phyloP scores from a whole-genome alignment of 1,284 basidiomycete species.

The Malassezia restricta region DNA sequence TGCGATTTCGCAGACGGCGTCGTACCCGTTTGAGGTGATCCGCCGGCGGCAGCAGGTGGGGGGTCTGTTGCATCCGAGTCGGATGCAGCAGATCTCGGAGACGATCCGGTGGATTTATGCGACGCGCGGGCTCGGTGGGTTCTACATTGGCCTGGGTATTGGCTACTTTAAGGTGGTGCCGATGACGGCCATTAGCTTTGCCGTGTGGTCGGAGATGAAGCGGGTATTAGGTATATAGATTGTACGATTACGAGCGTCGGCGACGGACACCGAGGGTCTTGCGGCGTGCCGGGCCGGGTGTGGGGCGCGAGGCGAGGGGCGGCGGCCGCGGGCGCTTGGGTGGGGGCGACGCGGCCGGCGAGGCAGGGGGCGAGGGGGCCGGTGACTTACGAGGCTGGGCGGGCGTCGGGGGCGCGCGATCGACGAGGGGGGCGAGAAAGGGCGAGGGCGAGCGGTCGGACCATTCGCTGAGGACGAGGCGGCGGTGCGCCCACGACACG shows the following conservation, averaged over 20 bases:
- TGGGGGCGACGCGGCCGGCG: too few species aligned
- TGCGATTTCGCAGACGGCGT: conserved; percentile 72
- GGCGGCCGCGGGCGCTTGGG: background rate
- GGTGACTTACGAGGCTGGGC: too few species aligned
- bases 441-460: conserved; percentile 19
- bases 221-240: conserved; percentile 27
- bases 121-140: conserved; percentile 66
- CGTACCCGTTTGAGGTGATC: conserved; percentile 92
- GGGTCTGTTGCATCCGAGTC: conserved; percentile 47
- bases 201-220: conserved; percentile 44
- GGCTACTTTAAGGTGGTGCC: conserved; percentile 94
- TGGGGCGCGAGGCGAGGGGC: conserved; percentile 3
- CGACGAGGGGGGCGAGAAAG: conserved; percentile 20
- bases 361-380: too few species aligned
- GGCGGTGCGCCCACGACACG: conserved; percentile 48
- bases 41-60: conserved; percentile 91
- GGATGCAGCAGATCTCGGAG: conserved; percentile 37
- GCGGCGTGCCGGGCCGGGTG: background rate
- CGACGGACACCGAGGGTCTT: background rate
- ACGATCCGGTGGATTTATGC: conserved; percentile 55
- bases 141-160: conserved; percentile 83
- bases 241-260: background rate
- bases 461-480: conserved; percentile 24
- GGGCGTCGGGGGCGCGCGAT: too few species aligned
- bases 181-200: conserved; percentile 57